A percentile compares a stretch with the other conserved stretches of the same genome.
Conservation (phyloP, 208 protist species). For the Leishmania lainsoni region DNA sequence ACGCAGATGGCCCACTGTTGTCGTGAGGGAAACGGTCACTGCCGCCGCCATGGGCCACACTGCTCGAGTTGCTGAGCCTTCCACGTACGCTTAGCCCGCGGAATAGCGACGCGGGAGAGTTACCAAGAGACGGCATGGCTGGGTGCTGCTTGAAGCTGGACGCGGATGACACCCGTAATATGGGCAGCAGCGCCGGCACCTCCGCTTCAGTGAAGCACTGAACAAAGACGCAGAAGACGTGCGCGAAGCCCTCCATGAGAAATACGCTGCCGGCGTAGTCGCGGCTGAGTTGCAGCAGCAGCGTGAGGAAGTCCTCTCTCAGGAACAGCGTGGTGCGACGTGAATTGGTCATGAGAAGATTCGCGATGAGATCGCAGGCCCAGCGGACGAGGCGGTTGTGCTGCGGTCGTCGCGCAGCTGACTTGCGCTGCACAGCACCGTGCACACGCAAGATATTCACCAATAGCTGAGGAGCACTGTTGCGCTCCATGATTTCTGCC, state of each 20-base stretch:
- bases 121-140: background rate
- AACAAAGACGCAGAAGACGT: slow-evolving; percentile 34
- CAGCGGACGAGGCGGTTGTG: slow-evolving; percentile 44
- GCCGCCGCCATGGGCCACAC: background rate
- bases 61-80: background rate
- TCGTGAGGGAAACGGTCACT: no score
- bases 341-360: slow-evolving; percentile 35
- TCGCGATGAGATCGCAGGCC: slow-evolving; percentile 49
- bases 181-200: background rate
- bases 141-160: background rate
- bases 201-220: slow-evolving; percentile 23
- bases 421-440: slow-evolving; percentile 27
- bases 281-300: slow-evolving; percentile 46
- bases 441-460: slow-evolving; percentile 60
- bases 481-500: slow-evolving; percentile 43
- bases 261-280: slow-evolving; percentile 30
- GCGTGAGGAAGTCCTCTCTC: slow-evolving; percentile 40
- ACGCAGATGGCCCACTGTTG: background rate
- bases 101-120: background rate
- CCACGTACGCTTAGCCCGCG: background rate
- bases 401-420: slow-evolving; percentile 8
- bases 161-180: background rate
- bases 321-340: slow-evolving; percentile 40
- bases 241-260: slow-evolving; percentile 22
- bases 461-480: slow-evolving; percentile 58